Base-by-base conservation (phyloP, 129 eudicot species). In the carrot (Daucus carota) region DNA sequence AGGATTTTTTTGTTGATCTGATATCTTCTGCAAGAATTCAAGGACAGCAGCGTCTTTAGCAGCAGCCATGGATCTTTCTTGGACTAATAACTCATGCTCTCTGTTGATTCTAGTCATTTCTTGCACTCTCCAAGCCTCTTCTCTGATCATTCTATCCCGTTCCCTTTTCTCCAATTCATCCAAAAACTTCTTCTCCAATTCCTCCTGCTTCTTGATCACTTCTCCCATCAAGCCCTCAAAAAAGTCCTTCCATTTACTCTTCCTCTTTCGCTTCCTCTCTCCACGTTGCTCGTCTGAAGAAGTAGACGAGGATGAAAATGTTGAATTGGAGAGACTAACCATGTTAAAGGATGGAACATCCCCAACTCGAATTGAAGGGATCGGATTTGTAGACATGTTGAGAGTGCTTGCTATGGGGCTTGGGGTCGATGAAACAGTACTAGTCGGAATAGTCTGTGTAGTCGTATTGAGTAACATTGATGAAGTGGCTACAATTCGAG, bases 121-220 rank as follows among this genome's bases (percentile, higher is more conserved):
- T 46, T 90, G 92, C 22, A 74, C 81, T 79, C 96, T 79, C 98
- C 96, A 93, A 3, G 91, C 91, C 40, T 93, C 98, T 70, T 93
- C 97, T 50, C 97, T 81, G 2, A 78, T 84, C 78, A 78, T 78
- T 73, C 98, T 79, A 40, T 90, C 97, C 1, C 90, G 81, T 67
- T 93, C 98, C 0, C 98, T 84, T 62, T 84, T 87, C 78, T 93
- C 98, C 74, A 90, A 73, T 18, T 92, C 77, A 0, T 90, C 97
- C 33, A 93, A 63, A 68, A 93, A 93, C 52, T 84, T 87, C 75
- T 81, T 84, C 74, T 93, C 96, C 52, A 93, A 17, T 32, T 88
- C 97, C 82, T 90, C 98, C 66, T 93, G 98, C 79, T 90, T 93
- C 20, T 78, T 86, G 18, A 90, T 78, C 63, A 93, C 97, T 34